phyloP scores from a whole-genome alignment of 768 basidiomycete species.

The Suillus tomentosus region DNA sequence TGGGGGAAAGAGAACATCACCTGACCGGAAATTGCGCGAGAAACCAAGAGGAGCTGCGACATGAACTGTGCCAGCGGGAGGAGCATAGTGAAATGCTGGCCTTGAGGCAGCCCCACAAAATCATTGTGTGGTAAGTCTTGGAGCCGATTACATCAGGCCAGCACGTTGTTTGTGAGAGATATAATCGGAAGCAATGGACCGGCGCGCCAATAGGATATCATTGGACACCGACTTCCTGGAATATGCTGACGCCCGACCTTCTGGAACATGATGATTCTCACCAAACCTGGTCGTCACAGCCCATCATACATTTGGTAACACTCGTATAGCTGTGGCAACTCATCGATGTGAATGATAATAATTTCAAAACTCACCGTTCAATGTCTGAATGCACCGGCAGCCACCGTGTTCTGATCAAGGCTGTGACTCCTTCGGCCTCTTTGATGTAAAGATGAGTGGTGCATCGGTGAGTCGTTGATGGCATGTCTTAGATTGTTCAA shows the following conservation, averaged over 20 bases:
- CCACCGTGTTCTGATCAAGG: neutral
- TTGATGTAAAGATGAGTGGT: neutral
- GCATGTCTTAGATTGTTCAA: neutral
- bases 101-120: neutral
- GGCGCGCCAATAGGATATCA: neutral
- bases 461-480: neutral
- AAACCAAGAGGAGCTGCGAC: slow-evolving; percentile 31
- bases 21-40: slow-evolving; percentile 36
- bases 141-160: neutral
- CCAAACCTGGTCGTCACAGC: neutral
- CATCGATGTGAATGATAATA: neutral
- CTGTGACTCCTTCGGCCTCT: neutral
- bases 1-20: neutral
- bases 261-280: neutral
- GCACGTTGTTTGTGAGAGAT: neutral
- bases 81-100: slow-evolving; percentile 19
- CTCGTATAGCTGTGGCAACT: neutral
- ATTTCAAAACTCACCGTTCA: neutral
- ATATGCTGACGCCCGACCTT: neutral
- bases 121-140: neutral
- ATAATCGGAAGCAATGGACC: neutral
- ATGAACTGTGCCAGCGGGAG: slow-evolving; percentile 35
- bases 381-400: too few species aligned
- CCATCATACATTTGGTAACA: neutral
- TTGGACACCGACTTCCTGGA: neutral